phyloP scores from a whole-genome alignment of 2,329 filamentous ascomycete genomes.

The Leptographium wingfieldii region DNA sequence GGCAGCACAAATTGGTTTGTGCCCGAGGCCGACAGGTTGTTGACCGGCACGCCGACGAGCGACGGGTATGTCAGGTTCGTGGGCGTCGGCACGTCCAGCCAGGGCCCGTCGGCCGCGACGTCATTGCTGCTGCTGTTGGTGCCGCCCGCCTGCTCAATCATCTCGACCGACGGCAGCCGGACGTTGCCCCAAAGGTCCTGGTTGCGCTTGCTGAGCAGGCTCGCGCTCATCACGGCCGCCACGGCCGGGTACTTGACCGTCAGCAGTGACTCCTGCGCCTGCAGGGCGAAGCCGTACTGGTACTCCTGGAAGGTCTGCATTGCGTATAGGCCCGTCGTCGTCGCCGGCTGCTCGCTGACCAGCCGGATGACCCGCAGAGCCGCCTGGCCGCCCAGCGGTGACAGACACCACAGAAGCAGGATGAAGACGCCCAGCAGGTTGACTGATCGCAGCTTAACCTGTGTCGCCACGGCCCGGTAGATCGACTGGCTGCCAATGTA shows the following conservation, averaged over 20 bases:
- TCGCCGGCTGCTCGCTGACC: constrained; percentile 16
- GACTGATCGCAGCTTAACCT: constrained; percentile 15
- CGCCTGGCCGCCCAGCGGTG: constrained; percentile 19
- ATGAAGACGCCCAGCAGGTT: constrained; percentile 16
- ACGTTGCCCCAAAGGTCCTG: constrained; percentile 10
- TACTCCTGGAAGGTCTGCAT: constrained; percentile 2
- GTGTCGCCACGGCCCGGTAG: constrained; percentile 15
- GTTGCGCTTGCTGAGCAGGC: constrained; percentile 2
- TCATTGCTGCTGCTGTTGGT: neutral
- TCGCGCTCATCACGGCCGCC: constrained; percentile 1
- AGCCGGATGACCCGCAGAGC: constrained; percentile 13
- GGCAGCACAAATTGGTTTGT: constrained; percentile 1
- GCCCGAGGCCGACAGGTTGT: neutral
- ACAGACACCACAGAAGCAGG: constrained; percentile 18
- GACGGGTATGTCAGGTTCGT: constrained; percentile 5
- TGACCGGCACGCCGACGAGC: constrained; percentile 5
- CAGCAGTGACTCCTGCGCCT: neutral
- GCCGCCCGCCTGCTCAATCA: neutral
- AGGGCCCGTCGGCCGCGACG: neutral
- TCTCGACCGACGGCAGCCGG: constrained; percentile 4
- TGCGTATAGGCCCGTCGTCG: neutral
- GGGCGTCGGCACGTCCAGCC: neutral
- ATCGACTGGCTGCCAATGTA: constrained; percentile 20
- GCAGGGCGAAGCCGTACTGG: neutral
- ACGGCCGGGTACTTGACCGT: neutral